Evolutionary conservation across 176 grass and related monocot species (phyloP), one percentile per base, ranked within the genome.

Genomic region (Zea luxurians): DNA sequence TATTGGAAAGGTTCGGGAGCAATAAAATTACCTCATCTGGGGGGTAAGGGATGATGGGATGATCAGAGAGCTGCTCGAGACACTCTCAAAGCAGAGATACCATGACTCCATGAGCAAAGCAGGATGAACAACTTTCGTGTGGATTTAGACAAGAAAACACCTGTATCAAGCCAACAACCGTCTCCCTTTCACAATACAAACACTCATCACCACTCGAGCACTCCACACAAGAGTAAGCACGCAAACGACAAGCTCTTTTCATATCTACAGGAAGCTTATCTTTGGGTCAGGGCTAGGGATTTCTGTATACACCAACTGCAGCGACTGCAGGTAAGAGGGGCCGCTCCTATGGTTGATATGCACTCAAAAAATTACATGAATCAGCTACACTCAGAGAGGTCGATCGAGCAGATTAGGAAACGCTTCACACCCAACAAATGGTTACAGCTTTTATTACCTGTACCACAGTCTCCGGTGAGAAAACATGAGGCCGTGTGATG

Each of bases 291-390:
- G 70, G 77, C 65, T 79, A 85, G 65, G 54, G 54, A 60, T 87
- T 75, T 88, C 63, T 93, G 85, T 88, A 90, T 88, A 83, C 85
- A 90, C 10, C 78, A 71, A 44, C 85, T 80, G 83, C 71, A 82
- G 65, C 40, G 34, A 52, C 27, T 27, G 82, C 78, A 78, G 82
- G 27, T 27, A 27, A 27, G 27, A 27, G 1, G 27, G 41, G 73
- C 47, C 84, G 78, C 70, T 78, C 73, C 50, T 83, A 85, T 79
- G 64, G 78, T 76, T 79, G 69, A 80, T 81, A 85, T 80, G 71
- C 85, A 86, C 76, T 86, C 79, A 88, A 90, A 93, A 90, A 89
- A 85, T 70, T 83, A 93, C 88, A 88, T 61, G 83, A 86, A 90
- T 81, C 82, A 87, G 82, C 87, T 85, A 88, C 85, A 78, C 53